Conservation (phyloP, 306 rosid species). For the Vigna mungo region DNA sequence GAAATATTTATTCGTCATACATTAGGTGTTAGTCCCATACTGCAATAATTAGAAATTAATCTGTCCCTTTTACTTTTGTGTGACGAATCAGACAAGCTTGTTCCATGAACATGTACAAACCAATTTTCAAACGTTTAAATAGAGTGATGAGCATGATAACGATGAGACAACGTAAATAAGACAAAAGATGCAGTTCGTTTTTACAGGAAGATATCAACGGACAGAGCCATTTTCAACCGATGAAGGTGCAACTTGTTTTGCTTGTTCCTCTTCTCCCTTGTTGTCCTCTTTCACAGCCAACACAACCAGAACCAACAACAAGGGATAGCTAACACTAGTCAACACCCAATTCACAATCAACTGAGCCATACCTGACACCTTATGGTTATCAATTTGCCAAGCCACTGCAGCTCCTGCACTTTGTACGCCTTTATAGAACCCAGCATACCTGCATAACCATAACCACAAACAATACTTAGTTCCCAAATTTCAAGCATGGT, state of each 20-base stretch:
- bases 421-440: constrained; percentile 90
- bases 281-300: constrained; percentile 75
- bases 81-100: background rate
- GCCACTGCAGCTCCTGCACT: constrained; percentile 99
- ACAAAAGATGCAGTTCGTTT: constrained; percentile 29
- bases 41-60: background rate
- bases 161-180: constrained; percentile 22
- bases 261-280: constrained; percentile 40
- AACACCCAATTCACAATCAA: constrained; percentile 74
- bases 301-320: constrained; percentile 60
- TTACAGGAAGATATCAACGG: constrained; percentile 20
- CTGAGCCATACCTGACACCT: constrained; percentile 62
- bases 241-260: constrained; percentile 47
- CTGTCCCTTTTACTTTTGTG: background rate
- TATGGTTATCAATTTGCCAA: constrained; percentile 80
- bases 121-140: background rate
- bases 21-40: background rate
- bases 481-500: background rate
- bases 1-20: background rate
- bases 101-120: constrained; percentile 17
- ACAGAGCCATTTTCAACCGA: constrained; percentile 24
- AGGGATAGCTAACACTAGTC: constrained; percentile 72
- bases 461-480: background rate
- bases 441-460: constrained; percentile 64
- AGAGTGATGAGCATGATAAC: too few relatives aligned